Evolutionary conservation across 1,139 yeast species (phyloP), one percentile per base, ranked within the genome.

Genomic region (Geotrichum restrictum): DNA sequence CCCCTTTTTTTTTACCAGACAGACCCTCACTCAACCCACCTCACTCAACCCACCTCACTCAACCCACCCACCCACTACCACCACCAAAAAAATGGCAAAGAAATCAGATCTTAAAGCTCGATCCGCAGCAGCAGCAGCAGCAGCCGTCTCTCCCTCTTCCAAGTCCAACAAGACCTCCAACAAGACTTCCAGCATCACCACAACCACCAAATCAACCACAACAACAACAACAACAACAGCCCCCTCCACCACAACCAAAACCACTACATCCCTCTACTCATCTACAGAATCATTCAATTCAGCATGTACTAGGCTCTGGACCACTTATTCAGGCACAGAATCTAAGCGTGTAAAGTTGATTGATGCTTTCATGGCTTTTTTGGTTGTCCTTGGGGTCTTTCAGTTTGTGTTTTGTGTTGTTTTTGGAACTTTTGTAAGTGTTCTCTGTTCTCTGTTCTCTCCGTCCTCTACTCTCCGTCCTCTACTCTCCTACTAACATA

Each of bases 331-430:
- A 36, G 49, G 58, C 22, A 57, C 57, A 18, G 57, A 64, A 27
- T 58, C 66, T 7, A 56, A 57, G 38, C 63, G 62, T 42, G 66
- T 63, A 59, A 78, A 81, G 68, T 73, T 89, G 54, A 85, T 93
- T 64, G 98, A 93, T 68, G 62, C 77, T 10, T 93, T 91, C 66
- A 76, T 93, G 66, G 79, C 69, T 24, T 89, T 88, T 61, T 72
- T 93, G 56, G 91, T 93, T 13, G 69, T 74, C 0, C 74, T 88
- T 57, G 98, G 96, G 0, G 72, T 80, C 1, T 70, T 87, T 45
- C 98, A 93, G 70, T 88, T 89, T 66, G 70, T 77, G 3, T 89
- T 89, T 67, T 88, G 87, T 57, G 60, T 85, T 38, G 59, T 89
- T 14, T 81, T 89, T 51, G 96, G 98, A 31, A 88, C 82, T 62